Percentiles rank a stretch among this genome's conserved stretches.
Evolutionary conservation across 208 protist species (phyloP).

Genomic region (Porcisia hertigi): DNA sequence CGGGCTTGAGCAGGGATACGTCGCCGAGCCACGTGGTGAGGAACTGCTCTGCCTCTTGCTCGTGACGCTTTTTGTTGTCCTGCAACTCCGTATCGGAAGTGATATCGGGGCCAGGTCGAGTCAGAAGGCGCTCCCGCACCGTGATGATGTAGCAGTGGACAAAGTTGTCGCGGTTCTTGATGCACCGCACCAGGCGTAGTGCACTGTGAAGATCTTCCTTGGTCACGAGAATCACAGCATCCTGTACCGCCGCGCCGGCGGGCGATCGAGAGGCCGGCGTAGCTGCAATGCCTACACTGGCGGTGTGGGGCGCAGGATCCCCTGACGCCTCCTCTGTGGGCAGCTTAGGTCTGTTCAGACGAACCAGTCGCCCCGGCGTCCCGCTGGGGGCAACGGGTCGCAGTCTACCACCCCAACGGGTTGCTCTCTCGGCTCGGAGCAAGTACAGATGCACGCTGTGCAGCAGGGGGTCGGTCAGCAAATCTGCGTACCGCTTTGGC

Average conservation of each 20-base stretch:
- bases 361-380: not conserved
- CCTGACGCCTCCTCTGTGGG: not conserved
- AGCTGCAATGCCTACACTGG: not conserved
- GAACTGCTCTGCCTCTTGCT: slow-evolving; percentile 37
- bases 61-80: slow-evolving; percentile 26
- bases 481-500: slow-evolving; percentile 11
- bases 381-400: slow-evolving; percentile 6
- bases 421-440: slow-evolving; percentile 23
- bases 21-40: slow-evolving; percentile 30
- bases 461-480: slow-evolving; percentile 26
- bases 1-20: slow-evolving; percentile 14
- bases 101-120: slow-evolving; percentile 13
- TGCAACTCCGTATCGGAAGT: slow-evolving; percentile 30
- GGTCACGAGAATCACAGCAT: slow-evolving; percentile 12
- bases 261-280: not conserved
- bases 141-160: slow-evolving; percentile 32
- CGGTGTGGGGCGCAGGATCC: not conserved
- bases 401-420: not conserved
- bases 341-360: slow-evolving; percentile 5
- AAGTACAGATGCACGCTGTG: slow-evolving; percentile 37
- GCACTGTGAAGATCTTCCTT: slow-evolving; percentile 39
- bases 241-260: slow-evolving; percentile 5
- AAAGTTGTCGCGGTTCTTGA: slow-evolving; percentile 34
- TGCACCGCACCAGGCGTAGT: slow-evolving; percentile 39
- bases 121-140: slow-evolving; percentile 42